Conservation (phyloP, 83 land plant genomes). For the Picea abies region DNA sequence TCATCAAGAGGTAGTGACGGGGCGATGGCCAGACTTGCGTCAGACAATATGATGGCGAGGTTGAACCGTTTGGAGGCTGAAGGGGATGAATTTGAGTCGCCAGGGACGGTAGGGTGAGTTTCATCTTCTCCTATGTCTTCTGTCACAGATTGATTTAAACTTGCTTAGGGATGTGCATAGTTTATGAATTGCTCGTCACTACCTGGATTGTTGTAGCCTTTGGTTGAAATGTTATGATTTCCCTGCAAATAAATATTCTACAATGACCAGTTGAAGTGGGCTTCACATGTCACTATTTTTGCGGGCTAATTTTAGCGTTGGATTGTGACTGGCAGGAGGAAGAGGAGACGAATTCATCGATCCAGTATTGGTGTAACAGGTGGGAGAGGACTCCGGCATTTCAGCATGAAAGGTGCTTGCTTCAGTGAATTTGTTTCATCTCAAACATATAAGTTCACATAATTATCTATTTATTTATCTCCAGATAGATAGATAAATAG, state of each 20-base stretch:
- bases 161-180: background rate
- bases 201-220: slow-evolving; percentile 4
- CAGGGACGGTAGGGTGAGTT: slow-evolving; percentile 18
- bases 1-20: slow-evolving; percentile 31
- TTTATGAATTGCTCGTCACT: background rate
- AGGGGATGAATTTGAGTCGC: slow-evolving; percentile 33
- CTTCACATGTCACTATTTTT: slow-evolving; percentile 1
- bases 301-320: background rate
- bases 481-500: no score
- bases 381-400: slow-evolving; percentile 41
- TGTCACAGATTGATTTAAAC: background rate
- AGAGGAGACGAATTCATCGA: slow-evolving; percentile 27
- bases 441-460: background rate
- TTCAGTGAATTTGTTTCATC: background rate
- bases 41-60: slow-evolving; percentile 14
- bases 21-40: slow-evolving; percentile 18
- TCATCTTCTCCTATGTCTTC: background rate
- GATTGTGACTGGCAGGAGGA: background rate
- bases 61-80: slow-evolving; percentile 13
- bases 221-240: background rate
- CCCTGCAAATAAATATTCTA: no score
- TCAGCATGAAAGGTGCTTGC: slow-evolving; percentile 40
- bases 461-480: background rate
- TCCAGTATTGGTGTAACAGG: slow-evolving; percentile 26
- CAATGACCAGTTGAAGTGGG: background rate